These are phyloP conservation scores for Talaromyces albobiverticillius DNA, from an alignment of 2,329 filamentous ascomycete genomes.

Conservation along the genomic window DNA sequence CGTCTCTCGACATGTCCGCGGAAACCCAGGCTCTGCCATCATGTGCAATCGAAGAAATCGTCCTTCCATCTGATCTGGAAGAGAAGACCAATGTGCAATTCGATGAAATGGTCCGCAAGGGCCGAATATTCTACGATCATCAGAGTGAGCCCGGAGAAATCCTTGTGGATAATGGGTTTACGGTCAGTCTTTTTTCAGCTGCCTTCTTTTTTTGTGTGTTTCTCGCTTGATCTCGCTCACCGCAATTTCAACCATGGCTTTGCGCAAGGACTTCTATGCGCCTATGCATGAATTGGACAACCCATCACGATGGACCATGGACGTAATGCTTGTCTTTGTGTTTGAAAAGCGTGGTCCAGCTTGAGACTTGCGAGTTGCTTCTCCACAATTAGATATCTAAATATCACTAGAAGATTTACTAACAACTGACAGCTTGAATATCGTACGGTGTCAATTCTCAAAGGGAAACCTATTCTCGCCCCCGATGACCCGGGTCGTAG, in stretches of 20 bases:
- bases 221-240: background rate
- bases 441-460: conserved; percentile 21
- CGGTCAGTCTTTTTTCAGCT: conserved; percentile 17
- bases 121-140: conserved; percentile 22
- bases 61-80: conserved; percentile 27
- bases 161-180: conserved; percentile 23
- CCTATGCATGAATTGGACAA: background rate
- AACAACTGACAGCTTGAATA: conserved; percentile 19
- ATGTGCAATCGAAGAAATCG: conserved; percentile 9
- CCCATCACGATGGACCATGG: background rate
- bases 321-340: background rate
- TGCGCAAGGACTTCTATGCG: background rate
- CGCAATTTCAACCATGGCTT: conserved; percentile 7
- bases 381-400: too few species aligned
- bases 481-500: conserved; percentile 23
- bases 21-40: background rate
- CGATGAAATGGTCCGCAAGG: conserved; percentile 20
- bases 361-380: too few species aligned
- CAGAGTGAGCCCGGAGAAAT: conserved; percentile 19
- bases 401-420: too few species aligned
- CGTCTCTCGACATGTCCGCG: background rate
- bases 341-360: too few species aligned
- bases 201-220: background rate
- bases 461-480: conserved; percentile 22
- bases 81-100: conserved; percentile 17